A percentile compares a stretch with the other conserved stretches of the same genome.
These are phyloP conservation scores for Gamarada debralockiae DNA, from an alignment of 495 filamentous ascomycete species.

Conservation along the genomic window DNA sequence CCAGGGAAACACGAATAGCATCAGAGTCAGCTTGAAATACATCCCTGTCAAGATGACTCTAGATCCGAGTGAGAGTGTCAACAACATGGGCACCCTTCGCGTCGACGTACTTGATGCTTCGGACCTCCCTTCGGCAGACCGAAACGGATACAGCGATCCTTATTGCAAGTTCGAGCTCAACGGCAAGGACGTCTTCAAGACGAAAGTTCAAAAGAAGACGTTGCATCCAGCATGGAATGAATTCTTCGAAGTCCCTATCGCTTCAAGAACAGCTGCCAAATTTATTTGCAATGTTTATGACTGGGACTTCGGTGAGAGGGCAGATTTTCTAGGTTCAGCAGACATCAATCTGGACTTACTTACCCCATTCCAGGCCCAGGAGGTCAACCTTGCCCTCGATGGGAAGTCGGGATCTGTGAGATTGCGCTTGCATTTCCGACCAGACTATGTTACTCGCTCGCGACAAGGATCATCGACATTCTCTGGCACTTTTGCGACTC, in stretches of 20 bases:
- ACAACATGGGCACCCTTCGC: slow-evolving; percentile 92
- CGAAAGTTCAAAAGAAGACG: slow-evolving; percentile 93
- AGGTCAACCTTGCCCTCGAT: slow-evolving; percentile 70
- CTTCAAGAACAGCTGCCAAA: slow-evolving; percentile 78
- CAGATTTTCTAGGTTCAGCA: slow-evolving; percentile 76
- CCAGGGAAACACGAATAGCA: slow-evolving; percentile 69
- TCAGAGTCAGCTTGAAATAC: slow-evolving; percentile 91
- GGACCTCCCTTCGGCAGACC: slow-evolving; percentile 86
- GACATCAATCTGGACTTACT: slow-evolving; percentile 76
- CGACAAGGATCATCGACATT: slow-evolving; percentile 92
- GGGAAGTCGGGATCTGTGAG: slow-evolving; percentile 85
- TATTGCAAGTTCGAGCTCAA: slow-evolving; percentile 93
- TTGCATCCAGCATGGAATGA: slow-evolving; percentile 95
- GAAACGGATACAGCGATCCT: slow-evolving; percentile 94
- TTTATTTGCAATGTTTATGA: slow-evolving; percentile 81
- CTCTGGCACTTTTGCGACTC: slow-evolving; percentile 82
- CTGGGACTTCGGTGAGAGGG: slow-evolving; percentile 92
- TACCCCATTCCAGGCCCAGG: slow-evolving; percentile 78
- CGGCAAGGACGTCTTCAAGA: slow-evolving; percentile 85
- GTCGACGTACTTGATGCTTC: slow-evolving; percentile 87
- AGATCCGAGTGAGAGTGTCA: slow-evolving; percentile 93
- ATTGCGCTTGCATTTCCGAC: slow-evolving; percentile 87
- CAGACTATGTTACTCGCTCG: slow-evolving; percentile 83
- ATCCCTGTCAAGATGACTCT: slow-evolving; percentile 91
- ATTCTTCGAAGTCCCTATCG: slow-evolving; percentile 78